Evolutionary conservation across 805 yeast species (phyloP).

Genomic region (Kuraishia piskuri): DNA sequence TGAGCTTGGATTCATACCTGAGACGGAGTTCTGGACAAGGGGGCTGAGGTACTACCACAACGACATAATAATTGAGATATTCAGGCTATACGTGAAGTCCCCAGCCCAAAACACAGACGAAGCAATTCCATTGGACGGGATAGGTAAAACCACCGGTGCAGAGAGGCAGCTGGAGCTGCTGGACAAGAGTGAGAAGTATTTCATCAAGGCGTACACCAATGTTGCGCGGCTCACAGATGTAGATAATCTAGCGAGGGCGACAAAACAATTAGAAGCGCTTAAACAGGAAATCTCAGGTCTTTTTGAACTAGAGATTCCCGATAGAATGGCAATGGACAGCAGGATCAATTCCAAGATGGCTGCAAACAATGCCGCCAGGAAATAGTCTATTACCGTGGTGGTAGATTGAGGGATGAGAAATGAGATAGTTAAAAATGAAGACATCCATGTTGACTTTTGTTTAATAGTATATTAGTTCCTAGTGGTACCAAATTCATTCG

Average conservation of each 20-base stretch:
- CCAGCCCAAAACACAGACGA: slow-evolving; percentile 6
- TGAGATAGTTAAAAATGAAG: background rate
- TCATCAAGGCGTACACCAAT: slow-evolving; percentile 61
- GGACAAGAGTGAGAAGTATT: slow-evolving; percentile 47
- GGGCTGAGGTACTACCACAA: slow-evolving; percentile 59
- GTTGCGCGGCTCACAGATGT: slow-evolving; percentile 68
- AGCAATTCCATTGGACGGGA: slow-evolving; percentile 6
- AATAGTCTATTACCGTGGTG: background rate
- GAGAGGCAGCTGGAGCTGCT: slow-evolving; percentile 15
- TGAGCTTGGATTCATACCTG: slow-evolving; percentile 64
- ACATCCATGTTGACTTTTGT: too few relatives aligned
- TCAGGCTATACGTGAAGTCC: slow-evolving; percentile 30
- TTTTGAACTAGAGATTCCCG: slow-evolving; percentile 64
- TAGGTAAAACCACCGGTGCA: slow-evolving; percentile 19
- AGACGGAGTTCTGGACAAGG: slow-evolving; percentile 49
- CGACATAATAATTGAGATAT: slow-evolving; percentile 52
- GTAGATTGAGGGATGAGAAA: background rate
- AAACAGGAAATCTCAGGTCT: slow-evolving; percentile 63
- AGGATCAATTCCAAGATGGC: slow-evolving; percentile 33
- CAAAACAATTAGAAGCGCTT: slow-evolving; percentile 49
- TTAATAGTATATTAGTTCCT: too few relatives aligned
- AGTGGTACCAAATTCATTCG: too few relatives aligned
- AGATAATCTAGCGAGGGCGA: slow-evolving; percentile 58
- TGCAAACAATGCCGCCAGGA: background rate
- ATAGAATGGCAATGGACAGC: slow-evolving; percentile 74